phyloP scores from a whole-genome alignment of 2,329 filamentous ascomycete genomes.

The Colletotrichum orchidophilum region DNA sequence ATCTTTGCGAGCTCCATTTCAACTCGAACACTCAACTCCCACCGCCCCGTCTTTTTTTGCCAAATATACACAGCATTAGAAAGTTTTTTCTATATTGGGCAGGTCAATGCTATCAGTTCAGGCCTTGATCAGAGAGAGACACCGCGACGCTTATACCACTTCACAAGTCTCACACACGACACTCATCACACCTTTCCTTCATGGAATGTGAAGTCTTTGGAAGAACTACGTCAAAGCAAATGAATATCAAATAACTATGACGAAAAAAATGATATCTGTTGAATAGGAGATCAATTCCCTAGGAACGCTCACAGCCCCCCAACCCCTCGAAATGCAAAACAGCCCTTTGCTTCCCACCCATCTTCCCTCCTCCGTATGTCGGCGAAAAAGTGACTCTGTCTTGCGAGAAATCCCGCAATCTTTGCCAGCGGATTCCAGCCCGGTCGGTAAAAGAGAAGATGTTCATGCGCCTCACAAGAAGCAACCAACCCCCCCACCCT shows the following conservation, averaged over 20 bases:
- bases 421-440: not conserved
- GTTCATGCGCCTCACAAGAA: not conserved
- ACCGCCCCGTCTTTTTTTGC: not conserved
- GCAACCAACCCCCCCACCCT: too few species aligned
- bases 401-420: not conserved
- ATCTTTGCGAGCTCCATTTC: not conserved
- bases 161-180: too few species aligned
- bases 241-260: not conserved
- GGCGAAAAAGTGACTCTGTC: not conserved
- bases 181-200: too few species aligned
- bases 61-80: not conserved
- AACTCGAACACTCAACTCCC: not conserved
- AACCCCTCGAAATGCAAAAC: not conserved
- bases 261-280: constrained; percentile 18
- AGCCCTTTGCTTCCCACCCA: not conserved
- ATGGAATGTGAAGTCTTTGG: too few species aligned
- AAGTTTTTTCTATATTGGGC: not conserved
- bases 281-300: constrained; percentile 21
- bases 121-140: not conserved
- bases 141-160: too few species aligned
- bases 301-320: not conserved
- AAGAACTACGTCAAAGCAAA: not conserved
- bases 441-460: not conserved
- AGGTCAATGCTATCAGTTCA: not conserved
- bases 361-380: not conserved